Conservation (phyloP, 495 filamentous ascomycete genomes). For the Endocarpon pusillum region DNA sequence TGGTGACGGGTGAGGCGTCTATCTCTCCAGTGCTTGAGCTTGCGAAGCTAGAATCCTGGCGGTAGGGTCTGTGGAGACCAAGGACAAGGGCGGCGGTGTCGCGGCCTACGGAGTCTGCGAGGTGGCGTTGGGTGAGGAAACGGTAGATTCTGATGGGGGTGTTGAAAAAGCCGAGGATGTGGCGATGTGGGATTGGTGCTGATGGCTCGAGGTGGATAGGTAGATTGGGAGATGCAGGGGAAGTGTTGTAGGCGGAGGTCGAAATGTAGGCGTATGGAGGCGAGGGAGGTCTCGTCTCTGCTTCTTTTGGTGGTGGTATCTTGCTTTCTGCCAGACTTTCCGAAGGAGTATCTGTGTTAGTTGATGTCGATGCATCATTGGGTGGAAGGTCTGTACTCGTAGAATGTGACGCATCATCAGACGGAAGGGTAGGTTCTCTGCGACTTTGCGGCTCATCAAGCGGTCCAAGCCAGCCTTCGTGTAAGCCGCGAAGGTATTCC, state of each 20-base stretch:
- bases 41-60: no score
- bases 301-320: conserved; percentile 16
- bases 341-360: conserved; percentile 8
- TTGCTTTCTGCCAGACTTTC: conserved; percentile 28
- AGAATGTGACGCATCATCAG: conserved; percentile 19
- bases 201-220: conserved; percentile 49
- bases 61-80: no score
- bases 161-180: conserved; percentile 85
- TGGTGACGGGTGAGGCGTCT: conserved; percentile 4
- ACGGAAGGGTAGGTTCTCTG: conserved; percentile 11
- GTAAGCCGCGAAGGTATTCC: conserved; percentile 82
- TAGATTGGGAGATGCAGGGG: conserved; percentile 37
- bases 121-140: conserved; percentile 68
- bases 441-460: conserved; percentile 29
- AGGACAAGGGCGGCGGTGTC: conserved; percentile 74
- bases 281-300: conserved; percentile 28
- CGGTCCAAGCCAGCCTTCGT: conserved; percentile 93
- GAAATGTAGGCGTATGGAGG: conserved; percentile 46
- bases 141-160: conserved; percentile 75
- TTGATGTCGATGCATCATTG: neutral
- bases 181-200: conserved; percentile 60
- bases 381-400: conserved; percentile 4
- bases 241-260: conserved; percentile 46
- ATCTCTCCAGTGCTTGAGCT: conserved; percentile 14
- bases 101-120: conserved; percentile 81